Evolutionary conservation across 129 eudicot species (phyloP), one percentile per base, ranked within the genome.

Genomic region (Helichrysum umbraculigerum): DNA sequence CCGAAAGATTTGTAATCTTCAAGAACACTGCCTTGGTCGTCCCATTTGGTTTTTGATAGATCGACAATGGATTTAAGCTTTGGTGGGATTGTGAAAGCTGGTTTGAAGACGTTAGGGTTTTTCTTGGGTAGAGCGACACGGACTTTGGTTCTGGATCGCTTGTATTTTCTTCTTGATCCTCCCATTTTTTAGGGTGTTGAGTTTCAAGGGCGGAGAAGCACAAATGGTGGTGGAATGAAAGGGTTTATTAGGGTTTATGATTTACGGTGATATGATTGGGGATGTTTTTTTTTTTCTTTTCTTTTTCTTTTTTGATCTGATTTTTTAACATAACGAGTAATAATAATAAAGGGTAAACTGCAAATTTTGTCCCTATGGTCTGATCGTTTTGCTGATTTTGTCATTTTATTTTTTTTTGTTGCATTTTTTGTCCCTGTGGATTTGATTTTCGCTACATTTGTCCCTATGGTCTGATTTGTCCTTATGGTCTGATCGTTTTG

Each of bases 1-100:
- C 97, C 97, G 41, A 91, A 93, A 0, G 96, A 71, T 84, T 89
- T 91, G 87, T 93, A 93, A 76, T 93, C 91, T 21, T 87, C 84
- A 29, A 91, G 83, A 42, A 93, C 98, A 59, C 90, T 85, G 75
- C 83, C 98, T 75, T 85, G 81, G 19, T 88, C 97, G 76, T 93
- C 96, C 98, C 98, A 93, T 72, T 85, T 86, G 62, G 86, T 71
- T 54, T 83, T 85, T 21, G 88, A 73, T 22, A 85, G 72, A 28
- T 81, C 85, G 14, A 88, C 72, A 2, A 88, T 73, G 3, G 85
- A 75, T 44, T 68, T 77, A 16, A 88, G 71, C 88, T 88, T 88
- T 0, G 93, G 96, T 7, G 98, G 98, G 54, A 93, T 76, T 56
- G 79, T 73, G 81, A 93, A 93, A 0, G 89, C 87, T 7, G 98